Conservation (phyloP, 768 basidiomycete genomes). For the Phlebiopsis gigantea region DNA sequence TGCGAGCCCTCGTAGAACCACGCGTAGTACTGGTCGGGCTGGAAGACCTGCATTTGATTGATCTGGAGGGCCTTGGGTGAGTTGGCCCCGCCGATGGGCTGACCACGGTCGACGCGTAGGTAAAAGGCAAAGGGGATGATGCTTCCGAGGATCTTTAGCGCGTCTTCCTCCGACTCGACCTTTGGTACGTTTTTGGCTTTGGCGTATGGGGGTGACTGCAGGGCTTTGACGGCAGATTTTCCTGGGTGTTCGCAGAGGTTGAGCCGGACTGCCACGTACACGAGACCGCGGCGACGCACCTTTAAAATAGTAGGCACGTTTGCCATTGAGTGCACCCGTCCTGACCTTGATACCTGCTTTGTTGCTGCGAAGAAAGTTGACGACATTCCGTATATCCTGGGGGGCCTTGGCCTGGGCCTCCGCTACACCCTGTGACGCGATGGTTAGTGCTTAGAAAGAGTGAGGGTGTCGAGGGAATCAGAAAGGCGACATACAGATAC, state of each 20-base stretch:
- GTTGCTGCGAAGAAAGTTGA: constrained; percentile 82
- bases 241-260: constrained; percentile 40
- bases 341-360: constrained; percentile 85
- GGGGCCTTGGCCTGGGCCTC: constrained; percentile 81
- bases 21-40: constrained; percentile 80
- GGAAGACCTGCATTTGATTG: constrained; percentile 75
- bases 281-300: constrained; percentile 45
- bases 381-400: constrained; percentile 73
- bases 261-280: constrained; percentile 5
- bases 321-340: constrained; percentile 88
- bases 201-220: constrained; percentile 86
- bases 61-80: constrained; percentile 81
- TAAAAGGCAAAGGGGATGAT: constrained; percentile 86
- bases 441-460: neutral
- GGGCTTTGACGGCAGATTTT: constrained; percentile 87
- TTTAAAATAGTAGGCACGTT: constrained; percentile 97
- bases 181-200: constrained; percentile 80
- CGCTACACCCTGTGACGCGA: constrained; percentile 19
- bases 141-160: constrained; percentile 55
- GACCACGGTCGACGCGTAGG: constrained; percentile 82
- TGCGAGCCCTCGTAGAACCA: constrained; percentile 98
- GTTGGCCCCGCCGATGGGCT: constrained; percentile 52
- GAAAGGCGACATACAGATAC: neutral
- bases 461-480: neutral
- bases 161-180: constrained; percentile 72